Base-by-base conservation (phyloP, 345 rosid genomes). In the Firmiana major region DNA sequence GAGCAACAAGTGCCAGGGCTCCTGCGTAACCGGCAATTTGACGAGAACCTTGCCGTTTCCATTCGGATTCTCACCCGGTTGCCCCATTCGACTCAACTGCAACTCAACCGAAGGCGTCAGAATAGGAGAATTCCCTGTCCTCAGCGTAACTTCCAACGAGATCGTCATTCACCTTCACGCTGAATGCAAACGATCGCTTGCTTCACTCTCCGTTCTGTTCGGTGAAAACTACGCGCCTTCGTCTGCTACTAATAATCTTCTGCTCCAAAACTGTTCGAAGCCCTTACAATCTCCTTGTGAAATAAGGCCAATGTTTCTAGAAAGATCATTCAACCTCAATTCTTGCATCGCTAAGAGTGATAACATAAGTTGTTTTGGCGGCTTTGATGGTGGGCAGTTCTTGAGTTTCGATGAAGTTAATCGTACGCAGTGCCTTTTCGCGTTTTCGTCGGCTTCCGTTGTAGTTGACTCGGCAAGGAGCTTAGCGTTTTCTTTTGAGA, bases 1-100 rank as follows among this genome's bases (percentile, higher is more conserved):
- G 17, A 19, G 28, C 8, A 36, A 9, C 15, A 0, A 0, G 5
- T 89, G 93, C 85, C 0, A 0, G 0, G 65, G 71, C 22, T 51
- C 66, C 0, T 94, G 96, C 74, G 87, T 84, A 45, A n/a, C 9
- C 0, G 81, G 78, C 15, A 71, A 83, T 24, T 75, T 59, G 10
- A n/a, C 75, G 0, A 78, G 40, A 42, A 2, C 7, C 13, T 78
- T 90, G 9, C 80, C 83, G 34, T 91, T 89, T 71, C 99, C 99
- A 0, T 96, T 93, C 74, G 97, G 98, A 28, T 92, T 92, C 83
- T 84, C 97, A 1, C 0, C 22, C n/a, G 85, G 71, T 19, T 91
- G 92, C 59, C 68, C 19, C 42, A 93, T 96, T 83, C 45, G 0
- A 6, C 78, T 93, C 9, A 34, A 17, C 21, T 96, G 99, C 81